Evolutionary conservation across 352 stramenopile species (phyloP).

Genomic region (Phytophthora podocarpi): DNA sequence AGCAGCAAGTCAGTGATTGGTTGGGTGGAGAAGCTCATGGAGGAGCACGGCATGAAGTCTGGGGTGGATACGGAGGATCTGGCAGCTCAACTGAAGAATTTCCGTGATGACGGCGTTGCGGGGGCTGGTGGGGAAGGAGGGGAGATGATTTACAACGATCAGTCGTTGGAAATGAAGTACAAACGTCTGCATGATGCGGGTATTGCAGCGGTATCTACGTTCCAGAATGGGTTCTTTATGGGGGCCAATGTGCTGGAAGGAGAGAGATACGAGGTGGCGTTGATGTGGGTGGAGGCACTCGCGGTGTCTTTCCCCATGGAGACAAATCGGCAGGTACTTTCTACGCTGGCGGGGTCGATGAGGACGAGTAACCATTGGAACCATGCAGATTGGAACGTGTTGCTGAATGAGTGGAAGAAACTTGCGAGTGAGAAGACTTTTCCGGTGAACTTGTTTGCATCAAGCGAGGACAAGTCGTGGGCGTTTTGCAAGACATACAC

Average conservation of each 20-base stretch:
- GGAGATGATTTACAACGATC: constrained; percentile 37
- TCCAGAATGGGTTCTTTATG: constrained; percentile 81
- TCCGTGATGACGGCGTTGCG: constrained; percentile 46
- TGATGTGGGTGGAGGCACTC: constrained; percentile 72
- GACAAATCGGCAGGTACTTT: constrained; percentile 62
- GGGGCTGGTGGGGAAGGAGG: constrained; percentile 20
- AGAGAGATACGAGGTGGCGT: constrained; percentile 62
- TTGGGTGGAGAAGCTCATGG: constrained; percentile 68
- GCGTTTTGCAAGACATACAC: constrained; percentile 77
- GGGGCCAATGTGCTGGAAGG: constrained; percentile 63
- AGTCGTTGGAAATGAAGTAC: constrained; percentile 68
- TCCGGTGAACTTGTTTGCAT: constrained; percentile 64
- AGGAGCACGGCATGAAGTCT: constrained; percentile 55
- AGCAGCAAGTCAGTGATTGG: constrained; percentile 55
- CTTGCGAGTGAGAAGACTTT: constrained; percentile 51
- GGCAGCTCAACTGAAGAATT: constrained; percentile 47
- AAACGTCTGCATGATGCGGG: constrained; percentile 71
- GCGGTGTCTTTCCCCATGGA: constrained; percentile 66
- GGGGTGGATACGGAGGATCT: constrained; percentile 58
- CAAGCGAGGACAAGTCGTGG: constrained; percentile 55
- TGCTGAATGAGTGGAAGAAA: constrained; percentile 72
- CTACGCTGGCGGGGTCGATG: constrained; percentile 42
- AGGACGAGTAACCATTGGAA: constrained; percentile 54
- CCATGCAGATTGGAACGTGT: constrained; percentile 55
- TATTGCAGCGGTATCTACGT: constrained; percentile 63